phyloP scores from a whole-genome alignment of 441 rosid species.

The Adansonia rubrostipa region DNA sequence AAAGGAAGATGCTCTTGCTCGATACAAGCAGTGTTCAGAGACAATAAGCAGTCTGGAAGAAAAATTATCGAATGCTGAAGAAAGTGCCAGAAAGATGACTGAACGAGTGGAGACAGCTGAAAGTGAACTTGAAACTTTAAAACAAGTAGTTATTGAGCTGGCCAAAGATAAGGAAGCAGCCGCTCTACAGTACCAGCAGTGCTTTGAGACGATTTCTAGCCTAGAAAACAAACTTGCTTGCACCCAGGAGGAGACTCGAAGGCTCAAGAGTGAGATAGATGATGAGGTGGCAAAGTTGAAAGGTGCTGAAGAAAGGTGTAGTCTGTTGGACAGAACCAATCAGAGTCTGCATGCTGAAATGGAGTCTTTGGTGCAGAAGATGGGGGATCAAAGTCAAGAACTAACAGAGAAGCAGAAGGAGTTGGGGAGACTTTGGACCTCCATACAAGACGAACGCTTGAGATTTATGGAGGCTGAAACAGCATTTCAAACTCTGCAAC shows the following conservation, averaged over 20 bases:
- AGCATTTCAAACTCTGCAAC: constrained; percentile 92
- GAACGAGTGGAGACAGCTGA: constrained; percentile 67
- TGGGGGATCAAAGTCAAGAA: constrained; percentile 69
- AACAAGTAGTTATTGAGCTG: constrained; percentile 60
- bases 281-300: constrained; percentile 66
- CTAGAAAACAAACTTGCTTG: constrained; percentile 66
- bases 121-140: constrained; percentile 67
- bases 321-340: constrained; percentile 72
- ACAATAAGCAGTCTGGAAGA: constrained; percentile 61
- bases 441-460: constrained; percentile 84
- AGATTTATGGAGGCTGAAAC: constrained; percentile 92
- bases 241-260: constrained; percentile 66
- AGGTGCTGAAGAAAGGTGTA: constrained; percentile 83
- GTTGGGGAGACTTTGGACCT: constrained; percentile 79
- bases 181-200: constrained; percentile 64
- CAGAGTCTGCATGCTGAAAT: constrained; percentile 68
- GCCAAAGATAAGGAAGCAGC: constrained; percentile 78
- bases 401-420: constrained; percentile 87
- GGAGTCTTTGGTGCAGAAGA: constrained; percentile 58
- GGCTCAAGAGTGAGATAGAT: constrained; percentile 70
- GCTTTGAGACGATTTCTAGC: constrained; percentile 65
- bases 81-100: constrained; percentile 48
- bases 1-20: constrained; percentile 64
- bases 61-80: constrained; percentile 66
- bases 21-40: constrained; percentile 59